Evolutionary conservation across 768 basidiomycete species (phyloP).

Genomic region (Dioszegia hungarica): DNA sequence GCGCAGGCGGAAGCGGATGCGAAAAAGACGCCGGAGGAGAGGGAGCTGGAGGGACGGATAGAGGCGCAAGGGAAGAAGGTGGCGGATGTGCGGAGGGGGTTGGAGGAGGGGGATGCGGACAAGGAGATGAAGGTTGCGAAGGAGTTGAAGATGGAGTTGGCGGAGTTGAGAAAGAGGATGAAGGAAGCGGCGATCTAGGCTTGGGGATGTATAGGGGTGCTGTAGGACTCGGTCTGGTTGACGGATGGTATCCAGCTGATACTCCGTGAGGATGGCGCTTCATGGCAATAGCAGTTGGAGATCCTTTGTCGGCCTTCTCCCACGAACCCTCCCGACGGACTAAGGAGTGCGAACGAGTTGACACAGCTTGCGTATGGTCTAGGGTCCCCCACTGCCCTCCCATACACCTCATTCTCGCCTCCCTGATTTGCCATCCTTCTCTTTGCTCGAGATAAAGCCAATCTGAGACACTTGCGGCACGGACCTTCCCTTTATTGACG

Average conservation of each 20-base stretch:
- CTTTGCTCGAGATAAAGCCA: no score
- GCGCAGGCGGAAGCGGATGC: constrained; percentile 48
- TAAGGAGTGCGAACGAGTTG: no score
- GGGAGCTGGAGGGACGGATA: constrained; percentile 69
- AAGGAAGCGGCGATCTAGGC: constrained; percentile 22
- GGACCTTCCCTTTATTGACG: background rate
- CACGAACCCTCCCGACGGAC: no score
- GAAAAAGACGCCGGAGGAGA: constrained; percentile 64
- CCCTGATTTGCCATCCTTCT: background rate
- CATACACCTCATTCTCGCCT: no score
- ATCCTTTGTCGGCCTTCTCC: background rate
- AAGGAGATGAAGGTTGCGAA: constrained; percentile 31
- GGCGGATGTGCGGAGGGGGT: constrained; percentile 58
- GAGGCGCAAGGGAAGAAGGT: constrained; percentile 71
- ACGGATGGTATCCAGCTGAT: no score
- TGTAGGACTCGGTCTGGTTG: no score
- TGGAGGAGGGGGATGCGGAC: constrained; percentile 49
- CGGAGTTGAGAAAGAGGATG: constrained; percentile 37
- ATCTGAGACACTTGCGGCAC: background rate
- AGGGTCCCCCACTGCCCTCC: no score
- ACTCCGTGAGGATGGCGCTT: no score
- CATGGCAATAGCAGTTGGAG: background rate
- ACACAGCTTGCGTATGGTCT: no score
- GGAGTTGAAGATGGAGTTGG: constrained; percentile 34
- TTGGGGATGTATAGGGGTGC: no score